A percentile compares a stretch with the other conserved stretches of the same genome.
phyloP scores from a whole-genome alignment of 2,329 filamentous ascomycete genomes.

The Colletotrichum viniferum region DNA sequence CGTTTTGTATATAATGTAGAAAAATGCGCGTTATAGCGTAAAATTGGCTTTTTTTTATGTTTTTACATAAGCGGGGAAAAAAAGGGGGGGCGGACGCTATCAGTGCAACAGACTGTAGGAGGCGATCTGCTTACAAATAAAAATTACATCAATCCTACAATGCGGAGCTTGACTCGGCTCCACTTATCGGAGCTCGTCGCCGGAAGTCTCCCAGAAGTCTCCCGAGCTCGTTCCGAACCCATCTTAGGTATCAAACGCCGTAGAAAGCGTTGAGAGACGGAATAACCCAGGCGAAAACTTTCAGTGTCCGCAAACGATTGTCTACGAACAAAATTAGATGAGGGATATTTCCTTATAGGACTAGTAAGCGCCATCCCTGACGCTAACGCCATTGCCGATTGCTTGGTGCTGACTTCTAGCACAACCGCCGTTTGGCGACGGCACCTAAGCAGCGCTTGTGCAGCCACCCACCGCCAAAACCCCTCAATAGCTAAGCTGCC shows the following conservation, averaged over 20 bases:
- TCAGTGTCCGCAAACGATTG: background rate
- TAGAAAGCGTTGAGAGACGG: background rate
- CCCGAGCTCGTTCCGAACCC: background rate
- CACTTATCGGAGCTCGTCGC: background rate
- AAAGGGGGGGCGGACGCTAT: too few species aligned
- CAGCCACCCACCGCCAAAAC: background rate
- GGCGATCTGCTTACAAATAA: background rate
- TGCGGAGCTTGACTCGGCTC: background rate
- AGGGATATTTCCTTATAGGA: background rate
- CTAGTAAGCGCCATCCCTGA: background rate
- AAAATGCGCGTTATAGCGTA: too few species aligned
- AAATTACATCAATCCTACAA: background rate
- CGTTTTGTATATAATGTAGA: too few species aligned
- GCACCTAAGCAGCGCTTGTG: background rate
- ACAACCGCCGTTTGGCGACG: background rate
- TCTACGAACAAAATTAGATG: background rate
- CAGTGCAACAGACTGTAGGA: too few species aligned
- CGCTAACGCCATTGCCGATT: background rate
- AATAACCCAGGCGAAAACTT: background rate
- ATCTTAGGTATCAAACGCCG: background rate
- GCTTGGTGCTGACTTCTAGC: background rate
- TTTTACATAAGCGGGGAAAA: too few species aligned
- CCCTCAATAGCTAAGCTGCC: background rate
- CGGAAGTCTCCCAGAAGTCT: background rate
- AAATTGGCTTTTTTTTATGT: too few species aligned